Evolutionary conservation across 176 grass and related monocot genomes (phyloP).

Genomic region (Rhynchospora tenuis): DNA sequence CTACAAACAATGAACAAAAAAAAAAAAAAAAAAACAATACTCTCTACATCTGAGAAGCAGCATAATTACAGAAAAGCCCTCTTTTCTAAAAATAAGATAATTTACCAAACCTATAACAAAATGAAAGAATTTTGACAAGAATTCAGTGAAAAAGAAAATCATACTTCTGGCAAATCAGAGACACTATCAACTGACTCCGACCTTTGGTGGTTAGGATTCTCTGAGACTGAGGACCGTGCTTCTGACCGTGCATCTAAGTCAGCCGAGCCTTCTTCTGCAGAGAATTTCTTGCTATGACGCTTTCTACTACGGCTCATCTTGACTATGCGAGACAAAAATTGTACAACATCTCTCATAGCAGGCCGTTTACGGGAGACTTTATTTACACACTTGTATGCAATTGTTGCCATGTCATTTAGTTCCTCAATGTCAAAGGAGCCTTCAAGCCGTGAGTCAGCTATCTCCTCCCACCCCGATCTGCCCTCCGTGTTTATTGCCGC

Average conservation of each 20-base stretch:
- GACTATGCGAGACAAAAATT: constrained; percentile 45
- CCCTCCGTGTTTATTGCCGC: constrained; percentile 73
- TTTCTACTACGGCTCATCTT: constrained; percentile 51
- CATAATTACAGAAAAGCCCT: constrained; percentile 20
- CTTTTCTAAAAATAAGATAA: constrained; percentile 36
- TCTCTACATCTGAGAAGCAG: constrained; percentile 34
- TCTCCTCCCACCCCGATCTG: constrained; percentile 84
- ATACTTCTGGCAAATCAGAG: constrained; percentile 60
- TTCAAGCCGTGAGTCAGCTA: constrained; percentile 59
- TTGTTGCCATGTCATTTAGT: constrained; percentile 59
- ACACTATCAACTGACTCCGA: constrained; percentile 62
- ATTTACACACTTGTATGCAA: constrained; percentile 76
- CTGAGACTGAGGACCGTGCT: constrained; percentile 37
- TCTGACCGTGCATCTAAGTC: constrained; percentile 51
- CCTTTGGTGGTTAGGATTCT: constrained; percentile 45
- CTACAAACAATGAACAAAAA: constrained; percentile 36
- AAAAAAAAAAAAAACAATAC: no score
- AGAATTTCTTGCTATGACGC: constrained; percentile 19
- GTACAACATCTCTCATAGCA: constrained; percentile 66
- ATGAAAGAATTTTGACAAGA: constrained; percentile 28
- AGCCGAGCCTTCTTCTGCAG: constrained; percentile 37
- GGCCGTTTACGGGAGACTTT: constrained; percentile 63
- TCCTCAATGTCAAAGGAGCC: constrained; percentile 64
- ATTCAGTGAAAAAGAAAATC: constrained; percentile 23
- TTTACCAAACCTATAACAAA: constrained; percentile 37